Evolutionary conservation across 441 rosid genomes (phyloP).

Genomic region (Omphalea diandra): DNA sequence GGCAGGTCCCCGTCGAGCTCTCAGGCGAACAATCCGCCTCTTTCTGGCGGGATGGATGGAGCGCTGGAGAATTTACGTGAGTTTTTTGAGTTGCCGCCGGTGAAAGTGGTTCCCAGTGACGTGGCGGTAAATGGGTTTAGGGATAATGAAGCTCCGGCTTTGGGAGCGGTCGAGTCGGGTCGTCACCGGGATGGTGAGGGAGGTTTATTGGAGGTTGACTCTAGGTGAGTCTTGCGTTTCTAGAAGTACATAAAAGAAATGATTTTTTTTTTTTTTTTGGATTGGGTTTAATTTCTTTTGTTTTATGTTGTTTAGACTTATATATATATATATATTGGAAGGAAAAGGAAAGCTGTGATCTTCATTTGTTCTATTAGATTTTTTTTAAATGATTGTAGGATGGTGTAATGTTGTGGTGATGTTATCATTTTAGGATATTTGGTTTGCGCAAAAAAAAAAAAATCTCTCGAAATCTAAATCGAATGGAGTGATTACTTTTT

Average conservation of each 20-base stretch:
- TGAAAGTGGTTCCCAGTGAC: constrained; percentile 8
- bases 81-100: constrained; percentile 33
- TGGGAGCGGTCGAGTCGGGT: constrained; percentile 18
- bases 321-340: no score
- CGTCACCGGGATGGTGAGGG: constrained; percentile 5
- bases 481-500: no score
- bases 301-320: no score
- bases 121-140: constrained; percentile 1
- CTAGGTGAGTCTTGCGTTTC: constrained; percentile 21
- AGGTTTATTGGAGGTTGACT: constrained; percentile 20
- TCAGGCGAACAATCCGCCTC: constrained; percentile 26
- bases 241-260: no score
- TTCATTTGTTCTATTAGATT: not conserved
- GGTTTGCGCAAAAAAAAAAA: no score
- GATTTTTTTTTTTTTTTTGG: no score
- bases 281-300: no score
- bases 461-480: no score
- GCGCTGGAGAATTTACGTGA: constrained; percentile 35
- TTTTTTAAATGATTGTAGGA: not conserved
- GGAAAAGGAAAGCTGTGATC: no score
- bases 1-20: constrained; percentile 35
- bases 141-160: not conserved
- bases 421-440: no score
- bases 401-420: not conserved
- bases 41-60: constrained; percentile 32